Evolutionary conservation across 306 rosid species (phyloP).

Genomic region (Ziziphus jujuba): DNA sequence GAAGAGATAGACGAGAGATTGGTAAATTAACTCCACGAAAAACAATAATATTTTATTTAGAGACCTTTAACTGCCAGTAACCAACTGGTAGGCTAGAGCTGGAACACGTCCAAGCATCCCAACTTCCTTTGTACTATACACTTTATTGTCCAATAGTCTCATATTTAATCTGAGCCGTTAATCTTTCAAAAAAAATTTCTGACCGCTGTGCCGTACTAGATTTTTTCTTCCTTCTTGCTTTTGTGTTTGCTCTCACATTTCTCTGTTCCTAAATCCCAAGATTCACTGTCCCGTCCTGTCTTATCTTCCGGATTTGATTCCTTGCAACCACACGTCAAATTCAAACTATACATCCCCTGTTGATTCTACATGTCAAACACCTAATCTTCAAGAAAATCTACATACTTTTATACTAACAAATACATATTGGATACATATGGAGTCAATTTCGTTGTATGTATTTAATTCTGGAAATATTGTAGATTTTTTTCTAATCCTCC

Average conservation of each 20-base stretch:
- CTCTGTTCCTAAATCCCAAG: slow-evolving; percentile 29
- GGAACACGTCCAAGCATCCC: slow-evolving; percentile 24
- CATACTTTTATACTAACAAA: no score
- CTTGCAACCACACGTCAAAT: slow-evolving; percentile 13
- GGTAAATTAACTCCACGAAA: neutral
- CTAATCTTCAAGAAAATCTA: no score
- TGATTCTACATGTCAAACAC: no score
- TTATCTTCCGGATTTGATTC: slow-evolving; percentile 31
- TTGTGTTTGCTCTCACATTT: slow-evolving; percentile 26
- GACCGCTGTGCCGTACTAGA: slow-evolving; percentile 16
- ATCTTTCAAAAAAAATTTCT: neutral
- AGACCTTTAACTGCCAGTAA: slow-evolving; percentile 54
- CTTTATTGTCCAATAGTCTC: neutral
- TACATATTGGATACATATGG: no score
- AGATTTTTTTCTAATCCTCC: no score
- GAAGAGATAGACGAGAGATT: neutral
- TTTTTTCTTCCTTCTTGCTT: slow-evolving; percentile 34
- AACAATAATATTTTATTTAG: neutral
- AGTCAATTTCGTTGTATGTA: no score
- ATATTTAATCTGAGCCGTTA: slow-evolving; percentile 39
- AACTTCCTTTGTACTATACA: slow-evolving; percentile 21
- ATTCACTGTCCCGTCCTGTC: slow-evolving; percentile 15
- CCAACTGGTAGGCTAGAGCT: slow-evolving; percentile 42
- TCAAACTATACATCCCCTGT: neutral
- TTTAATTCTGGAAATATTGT: no score